A percentile compares a stretch with the other conserved stretches of the same genome.
Evolutionary conservation across 805 yeast genomes (phyloP).

Genomic region (Suhomyces sp.): DNA sequence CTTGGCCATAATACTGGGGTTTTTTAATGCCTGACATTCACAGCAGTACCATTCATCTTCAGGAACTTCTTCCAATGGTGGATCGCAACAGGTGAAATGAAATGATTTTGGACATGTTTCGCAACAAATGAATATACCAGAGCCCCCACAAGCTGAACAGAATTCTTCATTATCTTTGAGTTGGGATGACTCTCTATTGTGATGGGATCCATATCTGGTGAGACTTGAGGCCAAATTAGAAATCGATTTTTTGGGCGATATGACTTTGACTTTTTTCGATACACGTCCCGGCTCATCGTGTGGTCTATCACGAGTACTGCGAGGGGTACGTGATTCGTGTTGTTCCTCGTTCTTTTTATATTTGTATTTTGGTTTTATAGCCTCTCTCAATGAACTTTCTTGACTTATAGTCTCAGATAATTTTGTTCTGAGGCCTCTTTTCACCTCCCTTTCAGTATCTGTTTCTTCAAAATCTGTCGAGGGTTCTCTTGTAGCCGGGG

Average conservation of each 20-base stretch:
- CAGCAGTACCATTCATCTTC: slow-evolving; percentile 89
- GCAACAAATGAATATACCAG: slow-evolving; percentile 90
- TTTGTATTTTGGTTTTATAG: slow-evolving; percentile 7
- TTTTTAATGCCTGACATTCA: slow-evolving; percentile 58
- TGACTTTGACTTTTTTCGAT: slow-evolving; percentile 21
- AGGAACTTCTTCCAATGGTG: slow-evolving; percentile 83
- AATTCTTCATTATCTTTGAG: slow-evolving; percentile 70
- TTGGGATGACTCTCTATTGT: slow-evolving; percentile 5
- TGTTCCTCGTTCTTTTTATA: not conserved
- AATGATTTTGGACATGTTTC: slow-evolving; percentile 91
- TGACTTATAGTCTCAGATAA: slow-evolving; percentile 11
- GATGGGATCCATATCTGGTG: not conserved
- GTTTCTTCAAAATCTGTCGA: slow-evolving; percentile 13
- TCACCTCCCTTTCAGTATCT: slow-evolving; percentile 14
- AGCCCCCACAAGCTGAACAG: slow-evolving; percentile 86
- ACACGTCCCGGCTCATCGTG: slow-evolving; percentile 1
- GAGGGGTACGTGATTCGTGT: not conserved
- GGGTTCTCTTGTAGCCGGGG: slow-evolving; percentile 15
- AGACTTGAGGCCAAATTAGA: slow-evolving; percentile 26
- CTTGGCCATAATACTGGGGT: slow-evolving; percentile 19
- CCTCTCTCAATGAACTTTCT: slow-evolving; percentile 20
- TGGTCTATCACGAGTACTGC: not conserved
- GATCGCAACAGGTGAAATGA: slow-evolving; percentile 88
- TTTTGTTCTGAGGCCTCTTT: slow-evolving; percentile 14
- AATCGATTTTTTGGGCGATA: slow-evolving; percentile 31